phyloP scores from a whole-genome alignment of 345 rosid species.

The Bruguiera gymnorhiza region DNA sequence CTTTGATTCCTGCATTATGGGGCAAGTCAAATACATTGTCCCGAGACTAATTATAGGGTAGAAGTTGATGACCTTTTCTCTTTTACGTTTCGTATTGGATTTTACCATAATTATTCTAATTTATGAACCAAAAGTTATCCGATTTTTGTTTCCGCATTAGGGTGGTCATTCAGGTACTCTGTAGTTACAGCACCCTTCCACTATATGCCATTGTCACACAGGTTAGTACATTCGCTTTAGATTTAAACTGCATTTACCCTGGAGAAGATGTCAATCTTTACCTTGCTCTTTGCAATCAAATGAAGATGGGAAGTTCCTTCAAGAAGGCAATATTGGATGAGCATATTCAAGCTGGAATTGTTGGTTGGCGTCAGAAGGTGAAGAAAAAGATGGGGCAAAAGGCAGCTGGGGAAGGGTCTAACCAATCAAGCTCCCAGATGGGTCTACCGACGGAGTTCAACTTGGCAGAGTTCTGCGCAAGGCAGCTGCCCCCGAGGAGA shows the following conservation, averaged over 20 bases:
- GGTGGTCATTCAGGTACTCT: constrained; percentile 66
- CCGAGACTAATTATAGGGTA: constrained; percentile 79
- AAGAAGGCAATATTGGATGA: constrained; percentile 29
- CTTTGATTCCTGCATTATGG: constrained; percentile 82
- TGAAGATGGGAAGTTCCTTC: constrained; percentile 33
- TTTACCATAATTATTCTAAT: no score
- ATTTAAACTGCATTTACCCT: background rate
- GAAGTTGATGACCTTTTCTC: background rate
- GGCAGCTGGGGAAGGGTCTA: constrained; percentile 1
- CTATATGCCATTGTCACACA: constrained; percentile 85
- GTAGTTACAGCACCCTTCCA: constrained; percentile 86
- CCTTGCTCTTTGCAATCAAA: constrained; percentile 11
- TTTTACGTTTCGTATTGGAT: no score
- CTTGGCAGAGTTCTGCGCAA: constrained; percentile 22
- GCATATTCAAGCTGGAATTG: constrained; percentile 15
- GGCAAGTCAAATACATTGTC: constrained; percentile 45
- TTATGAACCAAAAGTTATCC: no score
- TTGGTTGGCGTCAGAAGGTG: constrained; percentile 22
- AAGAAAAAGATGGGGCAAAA: constrained; percentile 15
- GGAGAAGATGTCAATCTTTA: no score
- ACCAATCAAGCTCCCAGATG: constrained; percentile 31
- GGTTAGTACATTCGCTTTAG: constrained; percentile 30
- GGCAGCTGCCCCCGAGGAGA: constrained; percentile 14
- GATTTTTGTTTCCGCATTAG: constrained; percentile 22
- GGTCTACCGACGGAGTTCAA: constrained; percentile 5